Evolutionary conservation across 2,329 filamentous ascomycete genomes (phyloP), one percentile per base, ranked within the genome.

Genomic region (Colletotrichum aenigma): DNA sequence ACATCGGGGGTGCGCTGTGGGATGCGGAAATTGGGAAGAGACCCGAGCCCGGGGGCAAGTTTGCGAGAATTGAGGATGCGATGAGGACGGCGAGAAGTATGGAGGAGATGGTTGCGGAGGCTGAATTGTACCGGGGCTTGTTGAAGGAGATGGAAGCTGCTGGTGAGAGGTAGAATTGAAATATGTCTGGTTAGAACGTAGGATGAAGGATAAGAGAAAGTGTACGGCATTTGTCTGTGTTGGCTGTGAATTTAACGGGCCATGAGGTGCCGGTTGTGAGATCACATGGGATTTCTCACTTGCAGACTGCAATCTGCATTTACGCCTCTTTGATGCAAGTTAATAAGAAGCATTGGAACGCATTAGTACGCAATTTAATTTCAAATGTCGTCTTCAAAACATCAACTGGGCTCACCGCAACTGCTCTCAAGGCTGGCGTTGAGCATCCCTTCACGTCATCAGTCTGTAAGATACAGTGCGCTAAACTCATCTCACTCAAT

Each of bases 81-180:
- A 89, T 91, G 77, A 90, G 96, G 79, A 87, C 88, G 83, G 89
- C 94, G 8, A 91, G 96, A 83, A 90, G 86, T 26, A 89, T 90
- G 83, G 92, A 92, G 79, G 94, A 95, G 81, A 98, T 98, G 96
- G 87, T 89, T 77, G 88, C 88, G 12, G 96, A 98, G 88, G 96
- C 96, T 12, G 88, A 89, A 78, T 87, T 90, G 87, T 92, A 96
- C 80, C 91, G 89, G 72, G 81, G 82, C 62, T 88, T 87, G 13
- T 78, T 93, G 79, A 82, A 79, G 76, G 84, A 86, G 77, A 87
- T 89, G 85, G 85, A 82, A 28, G 66, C 21, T 36, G 4, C 12
- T 8, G n/a, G 9, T 8, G 55, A 62, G 55, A 26, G 55, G 8
- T 38, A 72, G 55, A 32, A n/a, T 21, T 82, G 32, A 24, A 58